Percentiles rank a stretch among this genome's conserved stretches.
Conservation (phyloP, 805 yeast genomes). For the Starmerella roubikii region DNA sequence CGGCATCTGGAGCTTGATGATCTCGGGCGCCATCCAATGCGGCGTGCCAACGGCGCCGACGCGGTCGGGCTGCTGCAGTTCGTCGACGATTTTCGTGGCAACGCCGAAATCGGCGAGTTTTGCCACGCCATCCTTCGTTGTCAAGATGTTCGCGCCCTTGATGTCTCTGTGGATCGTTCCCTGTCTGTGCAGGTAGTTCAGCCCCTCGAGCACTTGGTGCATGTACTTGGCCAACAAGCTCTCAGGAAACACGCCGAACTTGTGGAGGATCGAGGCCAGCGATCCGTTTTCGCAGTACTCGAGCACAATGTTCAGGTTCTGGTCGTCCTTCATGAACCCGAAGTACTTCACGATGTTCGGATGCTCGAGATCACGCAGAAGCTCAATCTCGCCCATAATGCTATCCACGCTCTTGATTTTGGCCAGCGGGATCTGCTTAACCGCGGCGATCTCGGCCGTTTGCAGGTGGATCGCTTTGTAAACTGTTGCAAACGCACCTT, state of each 20-base stretch:
- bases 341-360: slow-evolving; percentile 55
- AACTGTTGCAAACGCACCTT: slow-evolving; percentile 86
- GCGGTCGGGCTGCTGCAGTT: slow-evolving; percentile 5
- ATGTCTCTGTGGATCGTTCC: slow-evolving; percentile 69
- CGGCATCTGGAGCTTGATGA: slow-evolving; percentile 58
- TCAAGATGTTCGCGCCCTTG: slow-evolving; percentile 58
- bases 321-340: slow-evolving; percentile 46
- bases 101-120: slow-evolving; percentile 72
- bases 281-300: slow-evolving; percentile 58
- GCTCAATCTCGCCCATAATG: slow-evolving; percentile 54
- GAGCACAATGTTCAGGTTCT: slow-evolving; percentile 43
- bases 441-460: slow-evolving; percentile 60
- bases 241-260: slow-evolving; percentile 45
- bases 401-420: slow-evolving; percentile 26
- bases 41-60: slow-evolving; percentile 62
- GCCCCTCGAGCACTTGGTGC: slow-evolving; percentile 43
- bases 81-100: slow-evolving; percentile 34
- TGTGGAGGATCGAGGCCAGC: slow-evolving; percentile 38
- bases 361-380: slow-evolving; percentile 51
- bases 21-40: slow-evolving; percentile 98
- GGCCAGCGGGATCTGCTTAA: slow-evolving; percentile 58
- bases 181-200: slow-evolving; percentile 52
- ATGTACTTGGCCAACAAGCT: slow-evolving; percentile 37
- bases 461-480: slow-evolving; percentile 55
- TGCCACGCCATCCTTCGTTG: slow-evolving; percentile 48